Base-by-base conservation (phyloP, 768 basidiomycete species). In the Galerina sulciceps region DNA sequence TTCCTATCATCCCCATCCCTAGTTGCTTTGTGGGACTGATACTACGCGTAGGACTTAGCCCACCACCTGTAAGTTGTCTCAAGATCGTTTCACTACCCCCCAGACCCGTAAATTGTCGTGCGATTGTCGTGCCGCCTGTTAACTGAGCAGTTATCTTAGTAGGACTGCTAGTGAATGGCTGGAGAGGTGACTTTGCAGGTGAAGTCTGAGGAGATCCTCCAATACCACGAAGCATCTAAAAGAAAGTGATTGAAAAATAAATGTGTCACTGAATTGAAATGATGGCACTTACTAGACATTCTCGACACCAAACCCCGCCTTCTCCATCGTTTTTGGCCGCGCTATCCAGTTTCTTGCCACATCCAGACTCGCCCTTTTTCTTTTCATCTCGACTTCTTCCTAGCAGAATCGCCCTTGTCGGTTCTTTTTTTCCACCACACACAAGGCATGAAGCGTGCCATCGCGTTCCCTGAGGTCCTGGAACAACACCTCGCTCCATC, bases 401-500 rank as follows among this genome's bases (percentile, higher is more conserved):
- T 23, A 75, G 63, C 31, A 73, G 72, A 37, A 73, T 70, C 10
- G 66, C 64, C 8, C 75, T 73, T 2, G 69, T 60, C 0, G 73
- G 69, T 53, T 74, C 76, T 68, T 83, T 88, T 70, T 85, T 90
- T 0, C 93, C 93, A 1, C 93, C 93, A 66, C 93, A 94, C 6
- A 92, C 80, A 48, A 94, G 79, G 71, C 93, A 94, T 38, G 80
- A 68, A 6, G 81, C 78, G 70, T 94, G 93, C 93, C 93, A 94
- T 61, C 84, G 82, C 34, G 88, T 87, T 36, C 89, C 89, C 59
- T 90, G 88, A 20, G 93, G 93, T 4, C 93, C 93, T 23, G 91
- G 88, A 38, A 94, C 89, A 31, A 94, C 91, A 9, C 93, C 93
- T 57, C 84, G 79, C 66, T 94, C 93, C 91, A 94, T 93, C 1